phyloP scores from a whole-genome alignment of 768 basidiomycete genomes.

The Cyclocybe cylindracea region DNA sequence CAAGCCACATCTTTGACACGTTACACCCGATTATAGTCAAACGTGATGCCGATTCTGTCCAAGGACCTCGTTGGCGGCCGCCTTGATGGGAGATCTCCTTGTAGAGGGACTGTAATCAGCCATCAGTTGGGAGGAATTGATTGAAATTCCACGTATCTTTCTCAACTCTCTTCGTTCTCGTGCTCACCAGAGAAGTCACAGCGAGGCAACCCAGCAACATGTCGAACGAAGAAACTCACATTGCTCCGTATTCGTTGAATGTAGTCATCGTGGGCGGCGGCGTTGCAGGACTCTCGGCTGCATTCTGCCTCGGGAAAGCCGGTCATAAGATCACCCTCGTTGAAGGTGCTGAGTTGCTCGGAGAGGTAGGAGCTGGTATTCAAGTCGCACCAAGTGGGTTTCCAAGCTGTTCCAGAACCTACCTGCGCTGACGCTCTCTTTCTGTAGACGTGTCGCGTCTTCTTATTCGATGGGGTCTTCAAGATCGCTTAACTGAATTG shows the following conservation, averaged over 20 bases:
- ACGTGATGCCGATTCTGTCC: too few relatives aligned
- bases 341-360: constrained; percentile 37
- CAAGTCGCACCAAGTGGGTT: constrained; percentile 35
- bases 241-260: constrained; percentile 12
- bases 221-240: constrained; percentile 10
- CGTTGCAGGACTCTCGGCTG: constrained; percentile 49
- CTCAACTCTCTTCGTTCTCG: not conserved
- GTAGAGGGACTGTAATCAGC: too few relatives aligned
- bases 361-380: constrained; percentile 55
- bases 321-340: constrained; percentile 52
- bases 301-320: constrained; percentile 42
- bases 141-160: too few relatives aligned
- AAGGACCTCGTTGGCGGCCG: too few relatives aligned
- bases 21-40: too few relatives aligned
- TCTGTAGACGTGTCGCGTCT: constrained; percentile 43
- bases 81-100: too few relatives aligned
- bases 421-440: too few relatives aligned
- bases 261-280: constrained; percentile 52
- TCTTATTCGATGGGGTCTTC: constrained; percentile 52
- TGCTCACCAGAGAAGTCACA: not conserved
- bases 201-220: constrained; percentile 10
- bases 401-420: too few relatives aligned
- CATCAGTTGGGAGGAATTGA: too few relatives aligned
- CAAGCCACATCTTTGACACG: too few relatives aligned
- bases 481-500: constrained; percentile 35